These are phyloP conservation scores for Umbelopsis sp. DNA, from an alignment of 192 early-diverging fungal genomes.

Conservation along the genomic window DNA sequence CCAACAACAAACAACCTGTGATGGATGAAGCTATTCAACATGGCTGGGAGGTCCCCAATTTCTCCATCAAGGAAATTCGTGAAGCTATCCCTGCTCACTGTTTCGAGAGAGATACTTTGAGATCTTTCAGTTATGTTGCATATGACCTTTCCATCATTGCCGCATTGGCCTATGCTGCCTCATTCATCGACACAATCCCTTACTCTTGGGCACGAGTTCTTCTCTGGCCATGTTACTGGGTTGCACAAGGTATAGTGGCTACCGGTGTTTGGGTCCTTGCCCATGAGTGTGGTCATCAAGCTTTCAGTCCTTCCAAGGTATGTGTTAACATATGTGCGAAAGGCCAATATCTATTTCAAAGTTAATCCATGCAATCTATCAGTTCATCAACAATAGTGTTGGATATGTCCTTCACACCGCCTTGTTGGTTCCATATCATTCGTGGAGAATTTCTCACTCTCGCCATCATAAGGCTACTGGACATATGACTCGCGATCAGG, in stretches of 20 bases:
- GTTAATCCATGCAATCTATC: not conserved
- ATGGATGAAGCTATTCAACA: slow-evolving; percentile 43
- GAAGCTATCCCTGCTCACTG: slow-evolving; percentile 90
- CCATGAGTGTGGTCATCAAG: slow-evolving; percentile 93
- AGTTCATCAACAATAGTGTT: slow-evolving; percentile 81
- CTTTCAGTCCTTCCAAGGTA: slow-evolving; percentile 81
- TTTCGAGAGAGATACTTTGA: slow-evolving; percentile 83
- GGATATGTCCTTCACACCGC: slow-evolving; percentile 90
- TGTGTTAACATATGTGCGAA: not conserved
- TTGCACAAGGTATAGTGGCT: slow-evolving; percentile 78
- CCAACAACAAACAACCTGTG: slow-evolving; percentile 16
- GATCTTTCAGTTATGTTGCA: slow-evolving; percentile 78
- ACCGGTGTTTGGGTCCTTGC: slow-evolving; percentile 91
- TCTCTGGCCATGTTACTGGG: slow-evolving; percentile 84
- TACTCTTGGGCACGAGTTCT: slow-evolving; percentile 42
- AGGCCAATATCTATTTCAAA: not conserved
- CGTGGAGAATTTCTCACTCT: slow-evolving; percentile 91
- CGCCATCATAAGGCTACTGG: slow-evolving; percentile 92
- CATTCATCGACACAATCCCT: slow-evolving; percentile 57
- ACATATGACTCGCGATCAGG: slow-evolving; percentile 89
- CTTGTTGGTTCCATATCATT: slow-evolving; percentile 91
- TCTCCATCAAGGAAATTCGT: slow-evolving; percentile 83
- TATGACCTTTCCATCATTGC: slow-evolving; percentile 75
- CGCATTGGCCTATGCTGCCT: slow-evolving; percentile 68
- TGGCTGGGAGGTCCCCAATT: slow-evolving; percentile 63